Percentiles rank a stretch among this genome's conserved stretches.
These are phyloP conservation scores for Candida tibetensis DNA, from an alignment of 805 yeast genomes.

Conservation along the genomic window DNA sequence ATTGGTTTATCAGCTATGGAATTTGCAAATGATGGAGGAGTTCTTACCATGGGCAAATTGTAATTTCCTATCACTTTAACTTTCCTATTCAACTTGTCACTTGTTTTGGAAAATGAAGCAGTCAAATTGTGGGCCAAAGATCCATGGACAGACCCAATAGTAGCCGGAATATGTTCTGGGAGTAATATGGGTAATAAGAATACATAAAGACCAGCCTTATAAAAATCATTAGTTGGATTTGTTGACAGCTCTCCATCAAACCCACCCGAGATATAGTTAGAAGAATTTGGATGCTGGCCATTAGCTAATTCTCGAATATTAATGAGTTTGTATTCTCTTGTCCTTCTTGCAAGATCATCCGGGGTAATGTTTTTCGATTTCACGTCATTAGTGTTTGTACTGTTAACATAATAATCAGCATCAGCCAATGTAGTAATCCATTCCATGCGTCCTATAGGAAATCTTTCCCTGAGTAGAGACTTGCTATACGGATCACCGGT, in stretches of 20 bases:
- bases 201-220: slow-evolving; percentile 67
- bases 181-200: slow-evolving; percentile 62
- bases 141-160: slow-evolving; percentile 52
- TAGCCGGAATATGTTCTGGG: slow-evolving; percentile 62
- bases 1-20: slow-evolving; percentile 68
- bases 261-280: too few relatives aligned
- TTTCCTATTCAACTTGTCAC: slow-evolving; percentile 34
- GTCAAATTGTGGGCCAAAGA: slow-evolving; percentile 42
- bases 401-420: slow-evolving; percentile 44
- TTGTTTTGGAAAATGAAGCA: slow-evolving; percentile 39
- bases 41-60: slow-evolving; percentile 48
- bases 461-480: slow-evolving; percentile 43
- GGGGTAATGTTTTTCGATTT: slow-evolving; percentile 39
- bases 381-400: slow-evolving; percentile 43
- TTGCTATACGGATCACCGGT: slow-evolving; percentile 50
- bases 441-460: slow-evolving; percentile 44
- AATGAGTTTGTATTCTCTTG: slow-evolving; percentile 28
- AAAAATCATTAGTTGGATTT: slow-evolving; percentile 10
- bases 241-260: too few relatives aligned
- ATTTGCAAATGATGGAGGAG: slow-evolving; percentile 57
- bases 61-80: slow-evolving; percentile 29
- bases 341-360: slow-evolving; percentile 42
- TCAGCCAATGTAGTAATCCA: slow-evolving; percentile 42
- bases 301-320: slow-evolving; percentile 10
- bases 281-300: background rate